Evolutionary conservation across 2,329 filamentous ascomycete genomes (phyloP), one percentile per base, ranked within the genome.

Genomic region (Polychaeton citri): DNA sequence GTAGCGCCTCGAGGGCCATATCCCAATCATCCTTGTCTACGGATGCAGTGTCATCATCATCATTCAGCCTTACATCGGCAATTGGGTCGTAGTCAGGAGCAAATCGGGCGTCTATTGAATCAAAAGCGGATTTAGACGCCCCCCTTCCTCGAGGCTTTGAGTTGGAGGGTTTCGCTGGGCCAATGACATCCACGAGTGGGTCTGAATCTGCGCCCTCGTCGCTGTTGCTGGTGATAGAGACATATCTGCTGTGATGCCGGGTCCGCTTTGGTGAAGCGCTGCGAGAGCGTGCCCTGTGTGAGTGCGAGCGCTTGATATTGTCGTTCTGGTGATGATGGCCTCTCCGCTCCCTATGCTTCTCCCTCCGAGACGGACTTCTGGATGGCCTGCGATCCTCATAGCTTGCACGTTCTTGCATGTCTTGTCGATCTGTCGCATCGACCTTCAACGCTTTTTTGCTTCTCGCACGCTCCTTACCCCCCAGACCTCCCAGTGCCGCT

Each of bases 81-180:
- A 62, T 53, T 1, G 75, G 74, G 41, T 79, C 65, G 47, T 79
- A 79, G 13, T 59, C 70, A 1, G 74, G 64, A 1, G 80, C 77
- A 56, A 95, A 96, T 35, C 82, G 82, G 17, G 71, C 66, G 51
- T 95, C 86, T 45, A 95, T 92, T 12, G 24, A 28, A 28, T 28
- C 24, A 7, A 19, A 19, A 7, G 72, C 76, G 18, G 76, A 77
- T 4, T 63, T 58, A 26, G 73, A 66, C 10, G 73, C 73, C 24
- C 85, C 85, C 26, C 85, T 74, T 7, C 85, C 85, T 19, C 82
- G 76, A n/a, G 66, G 62, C 13, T 16, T 17, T 17, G 30, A 5
- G 10, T 16, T 10, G 21, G 53, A 44, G 3, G 59, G 61, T 15
- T 68, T 68, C 19, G 77, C 76, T 6, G 72, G 76, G 1, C 86